These are phyloP conservation scores for Phytophthora pseudosyringae DNA, from an alignment of 352 stramenopile species.

Conservation along the genomic window DNA sequence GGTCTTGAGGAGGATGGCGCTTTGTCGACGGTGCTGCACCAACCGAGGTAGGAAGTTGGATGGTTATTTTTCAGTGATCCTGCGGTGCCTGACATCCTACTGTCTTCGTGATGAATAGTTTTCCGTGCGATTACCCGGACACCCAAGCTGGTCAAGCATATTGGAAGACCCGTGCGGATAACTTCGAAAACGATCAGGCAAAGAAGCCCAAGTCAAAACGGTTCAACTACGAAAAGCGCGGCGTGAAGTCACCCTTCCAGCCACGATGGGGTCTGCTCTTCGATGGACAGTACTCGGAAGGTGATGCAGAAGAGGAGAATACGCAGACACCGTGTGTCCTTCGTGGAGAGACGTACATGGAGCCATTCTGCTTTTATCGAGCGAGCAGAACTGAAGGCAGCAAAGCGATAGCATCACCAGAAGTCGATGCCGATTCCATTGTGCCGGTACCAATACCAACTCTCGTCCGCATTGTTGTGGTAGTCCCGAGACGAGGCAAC, in stretches of 20 bases:
- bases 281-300: conserved; percentile 6
- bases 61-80: not conserved
- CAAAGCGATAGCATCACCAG: conserved; percentile 8
- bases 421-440: conserved; percentile 7
- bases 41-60: conserved; percentile 40
- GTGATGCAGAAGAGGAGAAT: conserved; percentile 6
- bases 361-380: conserved; percentile 69
- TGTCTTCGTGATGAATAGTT: conserved; percentile 45
- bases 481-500: conserved; percentile 61
- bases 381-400: not conserved
- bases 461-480: conserved; percentile 66
- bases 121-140: conserved; percentile 82
- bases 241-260: conserved; percentile 64
- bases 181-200: conserved; percentile 31
- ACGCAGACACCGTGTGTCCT: conserved; percentile 54
- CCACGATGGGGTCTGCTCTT: conserved; percentile 69
- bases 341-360: conserved; percentile 68
- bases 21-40: conserved; percentile 56
- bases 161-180: conserved; percentile 48
- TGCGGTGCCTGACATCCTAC: conserved; percentile 7
- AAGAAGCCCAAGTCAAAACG: conserved; percentile 79
- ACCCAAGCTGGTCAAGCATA: conserved; percentile 59
- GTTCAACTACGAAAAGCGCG: conserved; percentile 64
- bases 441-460: conserved; percentile 72
- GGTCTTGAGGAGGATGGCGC: conserved; percentile 75